A percentile compares a stretch with the other conserved stretches of the same genome.
Evolutionary conservation across 306 rosid genomes (phyloP).

Genomic region (Nissolia schottii): DNA sequence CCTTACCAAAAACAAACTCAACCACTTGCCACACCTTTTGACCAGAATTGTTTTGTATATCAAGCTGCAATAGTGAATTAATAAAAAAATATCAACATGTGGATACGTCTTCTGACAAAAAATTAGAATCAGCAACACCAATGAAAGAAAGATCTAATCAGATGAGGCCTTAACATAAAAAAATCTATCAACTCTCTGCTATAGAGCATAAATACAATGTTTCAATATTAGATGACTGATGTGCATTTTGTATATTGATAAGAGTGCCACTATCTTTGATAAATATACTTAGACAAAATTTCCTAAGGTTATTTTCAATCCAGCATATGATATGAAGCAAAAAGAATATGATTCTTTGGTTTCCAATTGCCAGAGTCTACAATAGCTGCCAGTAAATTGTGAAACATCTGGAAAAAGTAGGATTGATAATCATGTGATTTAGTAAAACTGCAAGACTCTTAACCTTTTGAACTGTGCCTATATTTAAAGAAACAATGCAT

Average conservation of each 20-base stretch:
- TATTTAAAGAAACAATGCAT: neutral
- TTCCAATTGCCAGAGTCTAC: neutral
- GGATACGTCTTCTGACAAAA: neutral
- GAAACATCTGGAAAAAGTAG: neutral
- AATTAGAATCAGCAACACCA: neutral
- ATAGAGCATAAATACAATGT: neutral
- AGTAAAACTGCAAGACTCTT: neutral
- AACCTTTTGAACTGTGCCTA: neutral
- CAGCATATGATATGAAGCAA: neutral
- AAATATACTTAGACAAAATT: neutral
- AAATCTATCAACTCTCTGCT: neutral
- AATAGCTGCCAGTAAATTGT: neutral
- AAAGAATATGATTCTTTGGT: neutral
- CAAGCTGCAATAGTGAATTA: constrained; percentile 67
- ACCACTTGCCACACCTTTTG: constrained; percentile 83
- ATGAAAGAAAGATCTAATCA: neutral
- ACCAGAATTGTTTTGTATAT: constrained; percentile 62
- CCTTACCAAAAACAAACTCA: constrained; percentile 87
- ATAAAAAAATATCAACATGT: constrained; percentile 20
- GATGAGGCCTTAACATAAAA: neutral
- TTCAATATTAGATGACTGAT: constrained; percentile 6
- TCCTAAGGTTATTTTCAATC: neutral
- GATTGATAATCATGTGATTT: neutral
- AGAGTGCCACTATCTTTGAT: neutral
- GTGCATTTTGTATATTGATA: neutral